Base-by-base conservation (phyloP, 169 alveolate species). In the Plasmodium reichenowi region DNA sequence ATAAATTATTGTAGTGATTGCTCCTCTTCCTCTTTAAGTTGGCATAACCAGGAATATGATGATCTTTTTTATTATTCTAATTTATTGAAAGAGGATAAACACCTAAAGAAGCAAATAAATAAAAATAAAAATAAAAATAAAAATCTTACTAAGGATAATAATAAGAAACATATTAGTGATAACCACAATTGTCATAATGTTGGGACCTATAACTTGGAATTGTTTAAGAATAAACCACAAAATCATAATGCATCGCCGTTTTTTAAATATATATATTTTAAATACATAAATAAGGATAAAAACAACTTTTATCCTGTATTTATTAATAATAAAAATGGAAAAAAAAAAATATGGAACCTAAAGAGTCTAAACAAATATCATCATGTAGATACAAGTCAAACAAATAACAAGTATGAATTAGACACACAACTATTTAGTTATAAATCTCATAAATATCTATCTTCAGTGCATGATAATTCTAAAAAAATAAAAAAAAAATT, bases 1-100 rank as follows among this genome's bases (percentile, higher is more conserved):
- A 15, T 80, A 62, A 17, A 80, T 66, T n/a, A 59, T 10, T 80
- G 90, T 29, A 80, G 90, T 68, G 90, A 80, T 38, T 80, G 90
- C 13, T 80, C 90, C 24, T 80, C 90, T n/a, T 68, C 74, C 22
- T 68, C 90, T 22, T 80, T 80, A 50, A 70, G 83, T 48, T 80
- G 90, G 90, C 47, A 80, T 15, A 68, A 72, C 15, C 64, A 80
- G 9, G 48, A 66, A 22, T 67, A 80, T 17, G 90, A 80, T 62
- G 72, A 68, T 32, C 13, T 80, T 22, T 80, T 80, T 48, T 80
- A 80, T 43, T 80, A 67, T 50, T 32, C 85, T 17, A 80, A 68
- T 56, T 54, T 67, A 32, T 24, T 80, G 20, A 80, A 68, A 29
- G 85, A 80, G 32, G 80, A 80, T 54, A 80, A 68, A 29, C 45